phyloP scores from a whole-genome alignment of 169 alveolate genomes.

The Cryptosporidium muris region DNA sequence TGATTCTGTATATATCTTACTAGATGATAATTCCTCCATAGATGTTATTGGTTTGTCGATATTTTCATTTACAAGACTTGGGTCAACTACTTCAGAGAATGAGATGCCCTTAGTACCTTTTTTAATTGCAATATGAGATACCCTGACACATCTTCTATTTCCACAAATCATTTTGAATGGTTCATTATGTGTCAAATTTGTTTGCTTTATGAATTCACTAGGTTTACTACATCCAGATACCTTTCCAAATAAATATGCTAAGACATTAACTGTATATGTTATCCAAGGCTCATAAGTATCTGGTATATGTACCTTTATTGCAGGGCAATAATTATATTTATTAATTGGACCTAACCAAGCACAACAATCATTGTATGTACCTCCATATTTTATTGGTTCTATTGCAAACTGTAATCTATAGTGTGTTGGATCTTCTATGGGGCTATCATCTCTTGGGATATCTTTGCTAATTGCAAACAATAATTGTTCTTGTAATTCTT shows the following conservation, averaged over 20 bases:
- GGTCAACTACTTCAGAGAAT: conserved; percentile 51
- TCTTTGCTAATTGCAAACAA: conserved; percentile 55
- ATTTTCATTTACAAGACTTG: conserved; percentile 51
- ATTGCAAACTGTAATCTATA: conserved; percentile 61
- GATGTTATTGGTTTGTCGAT: conserved; percentile 35
- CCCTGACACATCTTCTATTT: conserved; percentile 50
- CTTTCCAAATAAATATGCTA: conserved; percentile 59
- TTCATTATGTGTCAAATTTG: conserved; percentile 28
- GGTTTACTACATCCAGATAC: conserved; percentile 52
- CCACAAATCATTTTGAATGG: conserved; percentile 69
- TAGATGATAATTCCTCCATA: too few species aligned
- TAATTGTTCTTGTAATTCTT: conserved; percentile 55
- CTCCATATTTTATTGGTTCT: conserved; percentile 67
- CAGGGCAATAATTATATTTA: conserved; percentile 66
- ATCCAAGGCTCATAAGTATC: conserved; percentile 71
- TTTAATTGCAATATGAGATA: conserved; percentile 57
- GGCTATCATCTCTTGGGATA: conserved; percentile 62
- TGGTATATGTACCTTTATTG: conserved; percentile 47
- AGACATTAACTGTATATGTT: conserved; percentile 48
- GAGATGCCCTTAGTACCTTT: conserved; percentile 47
- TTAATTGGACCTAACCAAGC: conserved; percentile 68
- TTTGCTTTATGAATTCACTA: conserved; percentile 20
- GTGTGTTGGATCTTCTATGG: conserved; percentile 54
- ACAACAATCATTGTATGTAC: conserved; percentile 66
- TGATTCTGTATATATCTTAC: too few species aligned